phyloP scores from a whole-genome alignment of 495 filamentous ascomycete species.

The Trichoderma parareesei region DNA sequence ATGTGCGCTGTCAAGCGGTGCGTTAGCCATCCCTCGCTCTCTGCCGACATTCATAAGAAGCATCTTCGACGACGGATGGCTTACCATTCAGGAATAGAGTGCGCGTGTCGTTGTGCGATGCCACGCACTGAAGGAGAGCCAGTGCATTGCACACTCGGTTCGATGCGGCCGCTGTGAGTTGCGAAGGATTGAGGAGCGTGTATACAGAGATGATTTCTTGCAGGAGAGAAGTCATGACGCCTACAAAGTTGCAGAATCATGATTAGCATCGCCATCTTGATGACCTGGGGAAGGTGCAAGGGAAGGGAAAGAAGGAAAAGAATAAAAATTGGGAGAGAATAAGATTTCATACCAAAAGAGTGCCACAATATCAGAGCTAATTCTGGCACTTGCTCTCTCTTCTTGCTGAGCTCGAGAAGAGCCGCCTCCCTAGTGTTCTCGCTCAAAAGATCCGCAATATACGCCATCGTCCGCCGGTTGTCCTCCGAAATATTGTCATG shows the following conservation, averaged over 20 bases:
- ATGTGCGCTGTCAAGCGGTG: slow-evolving; percentile 71
- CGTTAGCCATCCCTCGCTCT: slow-evolving; percentile 14
- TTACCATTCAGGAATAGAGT: slow-evolving; percentile 86
- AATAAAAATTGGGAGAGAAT: background rate
- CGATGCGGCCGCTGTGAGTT: slow-evolving; percentile 90
- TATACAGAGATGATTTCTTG: slow-evolving; percentile 99
- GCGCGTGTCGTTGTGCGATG: slow-evolving; percentile 93
- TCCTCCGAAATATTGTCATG: slow-evolving; percentile 67
- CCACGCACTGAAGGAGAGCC: slow-evolving; percentile 93
- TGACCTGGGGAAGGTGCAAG: slow-evolving; percentile 1
- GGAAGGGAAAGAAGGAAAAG: background rate
- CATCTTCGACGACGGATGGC: slow-evolving; percentile 14
- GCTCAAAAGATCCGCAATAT: slow-evolving; percentile 88
- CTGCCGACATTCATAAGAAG: background rate
- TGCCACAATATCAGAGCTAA: slow-evolving; percentile 96
- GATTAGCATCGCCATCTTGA: slow-evolving; percentile 9
- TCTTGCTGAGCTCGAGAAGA: slow-evolving; percentile 95
- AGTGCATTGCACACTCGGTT: slow-evolving; percentile 98
- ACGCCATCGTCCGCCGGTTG: slow-evolving; percentile 81
- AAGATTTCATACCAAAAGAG: slow-evolving; percentile 71
- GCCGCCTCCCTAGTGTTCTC: slow-evolving; percentile 81
- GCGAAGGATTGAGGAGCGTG: slow-evolving; percentile 88
- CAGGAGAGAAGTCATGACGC: slow-evolving; percentile 94
- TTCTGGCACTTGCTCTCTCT: slow-evolving; percentile 95
- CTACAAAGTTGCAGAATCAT: slow-evolving; percentile 33